Evolutionary conservation across 257 asterid species (phyloP).

Genomic region (Primulina eburnea): DNA sequence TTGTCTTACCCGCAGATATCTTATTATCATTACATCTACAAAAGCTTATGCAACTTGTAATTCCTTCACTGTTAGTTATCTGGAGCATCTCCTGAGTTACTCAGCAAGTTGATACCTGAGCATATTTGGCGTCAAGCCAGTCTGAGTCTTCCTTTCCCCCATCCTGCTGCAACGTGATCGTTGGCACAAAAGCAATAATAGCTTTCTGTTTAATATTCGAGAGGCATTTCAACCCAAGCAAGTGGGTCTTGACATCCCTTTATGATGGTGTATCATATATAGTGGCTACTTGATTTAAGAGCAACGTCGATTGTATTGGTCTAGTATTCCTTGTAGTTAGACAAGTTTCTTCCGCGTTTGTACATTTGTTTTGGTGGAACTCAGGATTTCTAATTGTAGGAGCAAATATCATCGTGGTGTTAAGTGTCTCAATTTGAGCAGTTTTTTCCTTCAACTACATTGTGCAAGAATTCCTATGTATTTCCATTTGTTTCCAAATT

Average conservation of each 20-base stretch:
- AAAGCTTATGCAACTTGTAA: conserved; percentile 17
- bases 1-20: background rate
- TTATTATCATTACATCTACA: background rate
- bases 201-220: conserved; percentile 12
- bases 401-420: conserved; percentile 19
- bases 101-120: conserved; percentile 53
- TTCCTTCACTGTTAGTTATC: conserved; percentile 43
- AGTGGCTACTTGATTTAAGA: conserved; percentile 33
- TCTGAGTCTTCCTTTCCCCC: conserved; percentile 27
- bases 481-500: conserved; percentile 6
- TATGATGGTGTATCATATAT: conserved; percentile 37
- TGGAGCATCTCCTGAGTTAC: conserved; percentile 79
- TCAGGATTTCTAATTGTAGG: conserved; percentile 27
- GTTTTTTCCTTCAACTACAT: background rate
- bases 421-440: conserved; percentile 14
- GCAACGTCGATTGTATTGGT: conserved; percentile 25
- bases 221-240: conserved; percentile 29
- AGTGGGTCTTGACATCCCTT: conserved; percentile 30
- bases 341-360: conserved; percentile 37
- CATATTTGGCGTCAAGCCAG: conserved; percentile 44
- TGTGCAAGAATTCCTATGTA: conserved; percentile 19
- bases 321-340: conserved; percentile 38
- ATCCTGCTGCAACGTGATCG: conserved; percentile 41
- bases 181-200: conserved; percentile 12
- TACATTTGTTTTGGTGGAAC: conserved; percentile 58